A percentile compares a stretch with the other conserved stretches of the same genome.
Evolutionary conservation across 73 alveolate genomes (phyloP).

Genomic region (Breviolum minutum): DNA sequence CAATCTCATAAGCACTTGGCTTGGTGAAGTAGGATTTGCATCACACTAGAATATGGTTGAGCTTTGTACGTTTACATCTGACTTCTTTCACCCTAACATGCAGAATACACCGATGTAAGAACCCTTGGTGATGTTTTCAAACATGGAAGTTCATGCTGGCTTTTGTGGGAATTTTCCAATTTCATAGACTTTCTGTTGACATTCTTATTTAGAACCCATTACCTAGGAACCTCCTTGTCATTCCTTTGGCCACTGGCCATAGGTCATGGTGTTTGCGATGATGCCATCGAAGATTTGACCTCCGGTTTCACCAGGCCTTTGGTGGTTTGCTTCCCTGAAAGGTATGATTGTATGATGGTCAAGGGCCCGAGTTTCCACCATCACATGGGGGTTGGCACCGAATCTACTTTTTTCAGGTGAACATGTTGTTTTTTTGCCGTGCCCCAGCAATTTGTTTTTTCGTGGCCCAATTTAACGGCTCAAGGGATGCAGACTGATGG

Average conservation of each 20-base stretch:
- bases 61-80: no score
- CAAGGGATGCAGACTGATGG: no score
- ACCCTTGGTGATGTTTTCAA: no score
- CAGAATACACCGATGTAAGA: no score
- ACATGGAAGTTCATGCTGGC: no score
- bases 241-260: not conserved
- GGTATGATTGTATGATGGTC: not conserved
- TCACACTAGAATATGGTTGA: no score
- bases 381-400: not conserved
- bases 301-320: not conserved
- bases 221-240: not conserved
- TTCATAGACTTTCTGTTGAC: not conserved
- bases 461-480: no score
- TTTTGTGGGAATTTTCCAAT: no score
- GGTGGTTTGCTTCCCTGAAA: not conserved
- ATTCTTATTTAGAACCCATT: not conserved
- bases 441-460: not conserved
- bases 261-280: constrained; percentile 41
- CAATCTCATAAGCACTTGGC: no score
- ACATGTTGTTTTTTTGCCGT: not conserved
- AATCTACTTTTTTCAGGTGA: not conserved
- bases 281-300: constrained; percentile 1
- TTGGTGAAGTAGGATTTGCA: no score
- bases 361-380: not conserved
- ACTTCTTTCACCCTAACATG: no score